phyloP scores from a whole-genome alignment of 352 stramenopile species.

The Phytophthora hybrid region DNA sequence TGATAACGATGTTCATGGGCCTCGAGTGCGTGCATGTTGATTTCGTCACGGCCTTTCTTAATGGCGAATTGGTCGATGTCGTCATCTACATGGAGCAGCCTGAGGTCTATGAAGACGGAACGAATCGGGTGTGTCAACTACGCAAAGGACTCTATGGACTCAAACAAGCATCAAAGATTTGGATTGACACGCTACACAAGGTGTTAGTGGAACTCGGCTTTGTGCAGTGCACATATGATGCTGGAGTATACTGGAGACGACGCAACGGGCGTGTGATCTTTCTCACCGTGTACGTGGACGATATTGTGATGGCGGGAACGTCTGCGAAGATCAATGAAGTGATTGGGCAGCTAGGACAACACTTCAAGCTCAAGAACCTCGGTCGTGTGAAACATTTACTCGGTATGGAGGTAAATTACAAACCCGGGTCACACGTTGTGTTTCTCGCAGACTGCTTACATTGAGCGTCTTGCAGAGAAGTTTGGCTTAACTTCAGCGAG shows the following conservation, averaged over 20 bases:
- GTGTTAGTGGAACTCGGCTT: constrained; percentile 1
- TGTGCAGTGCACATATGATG: constrained; percentile 12
- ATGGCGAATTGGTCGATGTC: constrained; percentile 1
- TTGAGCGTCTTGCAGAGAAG: no score
- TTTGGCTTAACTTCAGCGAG: neutral
- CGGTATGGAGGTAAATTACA: constrained; percentile 11
- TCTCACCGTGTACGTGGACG: constrained; percentile 17
- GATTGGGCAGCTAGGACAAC: neutral
- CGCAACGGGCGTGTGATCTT: no score
- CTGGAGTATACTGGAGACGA: constrained; percentile 11
- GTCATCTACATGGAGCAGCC: constrained; percentile 24
- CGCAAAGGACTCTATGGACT: constrained; percentile 7
- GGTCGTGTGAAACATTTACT: constrained; percentile 3
- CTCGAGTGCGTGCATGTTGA: constrained; percentile 1
- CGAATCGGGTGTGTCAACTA: constrained; percentile 4
- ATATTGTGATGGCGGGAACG: neutral
- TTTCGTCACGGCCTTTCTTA: constrained; percentile 1
- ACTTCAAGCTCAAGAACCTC: constrained; percentile 10
- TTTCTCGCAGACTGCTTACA: neutral
- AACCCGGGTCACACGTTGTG: neutral
- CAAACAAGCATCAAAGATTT: constrained; percentile 13
- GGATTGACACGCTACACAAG: constrained; percentile 20
- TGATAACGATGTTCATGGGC: neutral
- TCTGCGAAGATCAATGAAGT: neutral
- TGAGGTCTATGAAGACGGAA: constrained; percentile 13